These are phyloP conservation scores for Globisporangium ultimum DNA, from an alignment of 352 stramenopile species.

Conservation along the genomic window DNA sequence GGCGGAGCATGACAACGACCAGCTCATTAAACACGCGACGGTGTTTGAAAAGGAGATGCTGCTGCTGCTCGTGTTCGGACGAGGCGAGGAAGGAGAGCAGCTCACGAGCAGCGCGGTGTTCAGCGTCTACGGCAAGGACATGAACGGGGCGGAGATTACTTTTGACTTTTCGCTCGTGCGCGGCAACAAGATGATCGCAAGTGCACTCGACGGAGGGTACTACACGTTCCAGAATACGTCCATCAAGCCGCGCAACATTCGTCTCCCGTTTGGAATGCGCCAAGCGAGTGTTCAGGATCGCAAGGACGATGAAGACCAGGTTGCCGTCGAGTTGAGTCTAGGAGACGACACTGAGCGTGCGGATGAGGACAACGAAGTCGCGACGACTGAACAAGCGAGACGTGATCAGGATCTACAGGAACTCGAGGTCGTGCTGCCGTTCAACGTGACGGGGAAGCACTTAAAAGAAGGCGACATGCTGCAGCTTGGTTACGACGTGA, in stretches of 20 bases:
- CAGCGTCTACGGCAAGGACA: slow-evolving; percentile 40
- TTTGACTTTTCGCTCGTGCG: slow-evolving; percentile 61
- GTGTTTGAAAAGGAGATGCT: slow-evolving; percentile 77
- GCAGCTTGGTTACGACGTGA: slow-evolving; percentile 45
- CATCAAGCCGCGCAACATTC: slow-evolving; percentile 49
- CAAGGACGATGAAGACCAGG: neutral
- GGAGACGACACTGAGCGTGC: no score
- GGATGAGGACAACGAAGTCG: slow-evolving; percentile 1
- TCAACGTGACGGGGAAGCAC: slow-evolving; percentile 72
- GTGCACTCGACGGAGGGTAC: slow-evolving; percentile 29
- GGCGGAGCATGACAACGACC: slow-evolving; percentile 64
- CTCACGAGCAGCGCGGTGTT: slow-evolving; percentile 60
- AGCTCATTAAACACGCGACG: slow-evolving; percentile 64
- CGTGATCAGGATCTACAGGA: neutral
- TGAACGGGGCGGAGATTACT: slow-evolving; percentile 28
- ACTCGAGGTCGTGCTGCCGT: slow-evolving; percentile 61
- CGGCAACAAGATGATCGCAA: slow-evolving; percentile 33
- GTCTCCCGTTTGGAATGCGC: slow-evolving; percentile 62
- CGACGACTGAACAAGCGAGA: neutral
- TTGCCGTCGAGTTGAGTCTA: no score
- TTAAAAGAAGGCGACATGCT: slow-evolving; percentile 46
- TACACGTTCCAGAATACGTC: slow-evolving; percentile 68
- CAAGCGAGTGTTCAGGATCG: slow-evolving; percentile 44
- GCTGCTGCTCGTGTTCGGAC: slow-evolving; percentile 76
- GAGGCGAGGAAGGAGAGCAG: slow-evolving; percentile 46